Base-by-base conservation (phyloP, 495 filamentous ascomycete species). In the Xylaria cubensis region DNA sequence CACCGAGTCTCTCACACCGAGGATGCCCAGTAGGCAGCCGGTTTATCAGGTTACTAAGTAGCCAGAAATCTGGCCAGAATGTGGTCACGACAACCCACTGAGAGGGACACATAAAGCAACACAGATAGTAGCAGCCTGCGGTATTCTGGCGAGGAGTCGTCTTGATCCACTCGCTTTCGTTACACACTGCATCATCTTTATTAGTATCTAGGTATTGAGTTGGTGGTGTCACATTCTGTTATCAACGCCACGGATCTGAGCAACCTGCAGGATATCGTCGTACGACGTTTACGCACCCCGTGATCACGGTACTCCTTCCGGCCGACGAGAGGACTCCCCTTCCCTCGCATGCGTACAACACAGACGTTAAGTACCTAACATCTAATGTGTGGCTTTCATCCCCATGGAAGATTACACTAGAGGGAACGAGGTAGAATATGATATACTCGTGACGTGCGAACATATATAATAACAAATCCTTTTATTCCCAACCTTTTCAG, bases 231-330 rank as follows among this genome's bases (percentile, higher is more conserved):
- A 61, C 58, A 39, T 61, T 61, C 32, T 61, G n/a, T 21, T 39
- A 61, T 36, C 17, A 13, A 61, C 58, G 29, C 39, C 58, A 61
- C 32, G 19, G 50, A 56, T 67, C 36, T 56, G n/a, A 50, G 36
- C 65, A 42, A 44, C 4, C 50, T 19, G 6, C 65, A 29, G 4
- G 44, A 67, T 67, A 44, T 55, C 32, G 50, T 50, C 34, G 48
- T 19, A 67, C 65, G 36, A 32, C 21, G 36, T 44, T 42, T 42
- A 17, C 21, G 9, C 32, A 17, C 12, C 32, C 50, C 48, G 34
- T 42, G 17, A 41, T 42, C 36, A 21, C 19, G n/a, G 64, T n/a
- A 55, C 17, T 41, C 10, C 48, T 51, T 66, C 32, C 1, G 29
- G 29, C 2, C 2, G 29, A 6, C n/a, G 44, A 67, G 64, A 53